Evolutionary conservation across 192 early-diverging fungal species (phyloP).

Genomic region (Helicostylum pulchrum): DNA sequence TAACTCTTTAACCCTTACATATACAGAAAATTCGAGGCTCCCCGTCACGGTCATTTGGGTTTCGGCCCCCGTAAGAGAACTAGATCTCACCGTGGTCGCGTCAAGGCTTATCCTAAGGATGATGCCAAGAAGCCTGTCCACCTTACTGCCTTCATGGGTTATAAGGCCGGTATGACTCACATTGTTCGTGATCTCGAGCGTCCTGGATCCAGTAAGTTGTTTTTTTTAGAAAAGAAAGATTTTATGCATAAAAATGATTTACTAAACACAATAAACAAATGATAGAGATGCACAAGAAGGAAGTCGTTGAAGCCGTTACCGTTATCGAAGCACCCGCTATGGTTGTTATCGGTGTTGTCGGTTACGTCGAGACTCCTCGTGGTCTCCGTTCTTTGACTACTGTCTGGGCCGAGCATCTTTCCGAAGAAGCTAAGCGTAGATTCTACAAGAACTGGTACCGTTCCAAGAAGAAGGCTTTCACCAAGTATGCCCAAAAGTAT

Average conservation of each 20-base stretch:
- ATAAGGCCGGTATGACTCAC: slow-evolving; percentile 99
- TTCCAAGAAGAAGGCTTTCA: slow-evolving; percentile 99
- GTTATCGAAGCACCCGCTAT: slow-evolving; percentile 98
- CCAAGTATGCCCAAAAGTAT: slow-evolving; percentile 99
- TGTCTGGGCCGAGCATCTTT: slow-evolving; percentile 99
- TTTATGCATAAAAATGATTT: background rate
- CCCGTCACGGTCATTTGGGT: slow-evolving; percentile 83
- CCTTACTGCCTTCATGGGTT: slow-evolving; percentile 98
- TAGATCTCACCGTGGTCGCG: slow-evolving; percentile 89
- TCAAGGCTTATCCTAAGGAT: slow-evolving; percentile 99
- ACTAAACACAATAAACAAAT: background rate
- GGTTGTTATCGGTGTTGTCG: slow-evolving; percentile 97
- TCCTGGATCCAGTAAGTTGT: slow-evolving; percentile 76
- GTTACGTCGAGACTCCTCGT: slow-evolving; percentile 99
- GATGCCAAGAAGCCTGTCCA: slow-evolving; percentile 94
- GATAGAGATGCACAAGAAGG: slow-evolving; percentile 99
- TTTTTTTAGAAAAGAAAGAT: background rate
- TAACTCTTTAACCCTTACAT: background rate
- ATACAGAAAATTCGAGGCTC: slow-evolving; percentile 43
- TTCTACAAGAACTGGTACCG: slow-evolving; percentile 99
- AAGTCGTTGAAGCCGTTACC: slow-evolving; percentile 98
- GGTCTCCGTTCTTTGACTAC: slow-evolving; percentile 98
- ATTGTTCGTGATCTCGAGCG: slow-evolving; percentile 99
- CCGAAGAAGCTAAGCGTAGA: slow-evolving; percentile 95
- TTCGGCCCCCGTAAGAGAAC: slow-evolving; percentile 83